Percentiles rank a stretch among this genome's conserved stretches.
Evolutionary conservation across 331 rosid genomes (phyloP).

Genomic region (Rhamnella rubrinervis): DNA sequence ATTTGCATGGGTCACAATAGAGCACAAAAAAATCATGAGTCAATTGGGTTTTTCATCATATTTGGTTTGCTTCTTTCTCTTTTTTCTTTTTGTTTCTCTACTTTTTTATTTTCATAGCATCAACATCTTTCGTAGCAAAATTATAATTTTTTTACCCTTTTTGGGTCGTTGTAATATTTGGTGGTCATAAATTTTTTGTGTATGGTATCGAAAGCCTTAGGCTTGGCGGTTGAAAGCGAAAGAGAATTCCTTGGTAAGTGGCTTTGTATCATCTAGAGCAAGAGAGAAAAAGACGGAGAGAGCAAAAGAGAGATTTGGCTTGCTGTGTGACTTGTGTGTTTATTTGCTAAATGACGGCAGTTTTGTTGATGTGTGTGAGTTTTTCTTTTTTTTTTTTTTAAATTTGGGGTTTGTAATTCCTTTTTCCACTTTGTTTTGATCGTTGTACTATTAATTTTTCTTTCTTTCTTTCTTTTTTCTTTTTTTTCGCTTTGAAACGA

Average conservation of each 20-base stretch:
- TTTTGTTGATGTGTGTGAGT: conserved; percentile 6
- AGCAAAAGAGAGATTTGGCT: conserved; percentile 25
- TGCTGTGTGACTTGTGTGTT: conserved; percentile 29
- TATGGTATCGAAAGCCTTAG: neutral
- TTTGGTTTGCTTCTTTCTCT: no score
- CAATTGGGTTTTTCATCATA: no score
- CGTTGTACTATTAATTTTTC: no score
- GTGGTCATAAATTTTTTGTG: no score
- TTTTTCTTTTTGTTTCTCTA: no score
- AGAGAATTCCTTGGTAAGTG: conserved; percentile 27
- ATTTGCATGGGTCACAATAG: no score
- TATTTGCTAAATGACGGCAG: conserved; percentile 6
- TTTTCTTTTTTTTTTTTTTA: neutral
- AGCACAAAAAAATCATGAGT: no score
- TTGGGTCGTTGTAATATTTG: no score
- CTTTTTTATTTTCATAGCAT: no score
- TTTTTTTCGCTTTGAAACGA: conserved; percentile 2
- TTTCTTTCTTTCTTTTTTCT: conserved; percentile 2
- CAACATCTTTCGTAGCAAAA: no score
- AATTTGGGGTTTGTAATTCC: neutral
- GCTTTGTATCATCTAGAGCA: conserved; percentile 26
- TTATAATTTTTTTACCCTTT: no score
- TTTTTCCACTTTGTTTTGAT: neutral
- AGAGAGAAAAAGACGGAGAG: neutral
- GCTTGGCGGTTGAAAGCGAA: conserved; percentile 37